Evolutionary conservation across 202 grass and related monocot genomes (phyloP), one percentile per base, ranked within the genome.

Genomic region (Elaeis oleifera): DNA sequence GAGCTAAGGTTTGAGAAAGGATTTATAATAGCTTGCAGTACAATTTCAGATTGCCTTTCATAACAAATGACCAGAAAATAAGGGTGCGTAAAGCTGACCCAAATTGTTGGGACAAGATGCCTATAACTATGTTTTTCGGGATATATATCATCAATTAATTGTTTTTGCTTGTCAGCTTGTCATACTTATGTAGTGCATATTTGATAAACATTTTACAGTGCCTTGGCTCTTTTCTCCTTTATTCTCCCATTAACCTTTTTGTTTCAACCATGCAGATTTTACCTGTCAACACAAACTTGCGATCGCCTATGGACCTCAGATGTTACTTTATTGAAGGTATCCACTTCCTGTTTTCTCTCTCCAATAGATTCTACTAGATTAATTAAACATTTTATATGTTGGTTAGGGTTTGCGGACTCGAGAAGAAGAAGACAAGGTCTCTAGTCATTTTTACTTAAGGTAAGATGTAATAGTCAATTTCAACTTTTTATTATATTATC

Each of bases 341-440:
- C 17, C 32, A 71, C 5, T 36, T 23, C 32, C 16, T 16, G 36
- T 53, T 84, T 61, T 19, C 53, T 19, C 19, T 23, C 20, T 71
- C 67, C 63, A 74, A 64, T 74, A 51, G 16, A 67, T 49, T 78
- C 54, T 39, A 59, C 4, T 44, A 71, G 24, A 53, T 54, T 26
- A 67, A 29, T 63, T 65, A 71, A 61, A 32, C 57, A 31, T 44
- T 44, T 44, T 44, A 13, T 50, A 70, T 68, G 69, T 27, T 70
- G 32, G 68, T 51, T 56, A 91, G 92, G 92, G 77, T 72, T 84
- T 89, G 62, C 72, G 82, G 39, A 84, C 63, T 56, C 90, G 92
- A 73, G 87, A 97, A 69, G 87, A 91, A 76, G 92, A 97, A 68
- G 92, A 97, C 36, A 91, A 63, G 69, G 73, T 97, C 74, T 91